Base-by-base conservation (phyloP, 139 green algal genomes). In the Diplosphaera chodatii region DNA sequence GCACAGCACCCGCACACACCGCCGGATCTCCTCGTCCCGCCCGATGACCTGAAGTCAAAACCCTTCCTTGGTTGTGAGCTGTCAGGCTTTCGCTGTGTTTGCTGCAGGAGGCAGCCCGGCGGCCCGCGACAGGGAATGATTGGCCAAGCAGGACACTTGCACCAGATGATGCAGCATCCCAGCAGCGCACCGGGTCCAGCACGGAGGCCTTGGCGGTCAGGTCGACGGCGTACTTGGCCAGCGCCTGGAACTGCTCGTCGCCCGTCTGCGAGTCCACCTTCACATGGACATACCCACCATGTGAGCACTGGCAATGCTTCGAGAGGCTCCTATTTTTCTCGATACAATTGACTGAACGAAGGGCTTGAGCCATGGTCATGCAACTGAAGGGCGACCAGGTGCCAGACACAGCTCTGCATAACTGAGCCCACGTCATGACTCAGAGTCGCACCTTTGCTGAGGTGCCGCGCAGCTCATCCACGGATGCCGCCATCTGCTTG, bases 181-280 rank as follows among this genome's bases (percentile, higher is more conserved):
- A n/a, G n/a, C n/a, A n/a, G 37, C 37, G 6, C 1, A 98, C 93
- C 0, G 94, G 94, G 82, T 98, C 94, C 23, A 98, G 83, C n/a
- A 89, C 81, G 4, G 92, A 88, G 5, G 92, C 89, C 25, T 88
- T 84, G 55, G 92, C 94, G 16, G 89, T 98, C 15, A 99, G 82
- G 84, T 99, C 94, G 13, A 81, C 79, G 41, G 91, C 93, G 64
- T 97, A 99, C 82, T 94, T 94, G 13, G 70, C 33, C 56, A 98
- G 83, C 21, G 93, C 88, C 37, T 98, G 90, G 78, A 96, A 98
- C 76, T 96, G 81, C 20, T 83, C 76, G 69, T 94, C 89, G 1
- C 75, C 87, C 1, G 71, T 85, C 18, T 69, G 65, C 0, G 73
- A 82, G 72, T 91, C 76, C 1, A 90, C 74, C 16, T n/a, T 4